Conservation (phyloP, 306 rosid species). For the Prunus salicina region DNA sequence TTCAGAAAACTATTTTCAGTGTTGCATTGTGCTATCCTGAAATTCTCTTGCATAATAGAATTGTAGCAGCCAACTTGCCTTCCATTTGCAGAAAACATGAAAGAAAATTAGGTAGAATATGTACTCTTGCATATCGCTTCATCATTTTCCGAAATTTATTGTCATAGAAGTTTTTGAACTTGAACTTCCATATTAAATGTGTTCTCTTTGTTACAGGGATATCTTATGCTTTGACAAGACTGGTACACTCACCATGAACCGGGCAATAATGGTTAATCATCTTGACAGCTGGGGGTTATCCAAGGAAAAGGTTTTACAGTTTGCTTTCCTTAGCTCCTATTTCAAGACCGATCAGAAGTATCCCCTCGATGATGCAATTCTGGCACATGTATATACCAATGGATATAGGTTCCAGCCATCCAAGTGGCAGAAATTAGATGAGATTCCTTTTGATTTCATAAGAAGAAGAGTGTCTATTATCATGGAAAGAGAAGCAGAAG, state of each 20-base stretch:
- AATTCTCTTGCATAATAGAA: background rate
- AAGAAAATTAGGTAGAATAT: background rate
- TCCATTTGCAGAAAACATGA: background rate
- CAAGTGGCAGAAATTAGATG: conserved; percentile 68
- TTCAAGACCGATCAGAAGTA: conserved; percentile 80
- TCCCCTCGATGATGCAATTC: conserved; percentile 79
- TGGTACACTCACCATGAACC: conserved; percentile 80
- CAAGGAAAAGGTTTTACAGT: conserved; percentile 59
- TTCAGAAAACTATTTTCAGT: too few species aligned
- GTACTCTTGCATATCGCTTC: too few species aligned
- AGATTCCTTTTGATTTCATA: conserved; percentile 87
- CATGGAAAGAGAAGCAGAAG: conserved; percentile 49
- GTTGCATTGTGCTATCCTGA: background rate
- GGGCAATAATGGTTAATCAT: conserved; percentile 63
- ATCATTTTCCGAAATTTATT: background rate
- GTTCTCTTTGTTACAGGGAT: conserved; percentile 49
- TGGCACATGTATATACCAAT: conserved; percentile 68
- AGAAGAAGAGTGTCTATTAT: conserved; percentile 75
- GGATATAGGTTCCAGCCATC: conserved; percentile 81
- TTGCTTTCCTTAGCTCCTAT: conserved; percentile 75
- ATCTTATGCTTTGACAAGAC: conserved; percentile 86
- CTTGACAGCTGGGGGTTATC: conserved; percentile 45
- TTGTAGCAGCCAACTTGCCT: background rate
- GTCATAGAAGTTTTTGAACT: background rate
- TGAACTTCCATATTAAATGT: conserved; percentile 6